Percentiles rank a stretch among this genome's conserved stretches.
These are phyloP conservation scores for Friedmanniomyces endolithicus DNA, from an alignment of 495 filamentous ascomycete species.

Conservation along the genomic window DNA sequence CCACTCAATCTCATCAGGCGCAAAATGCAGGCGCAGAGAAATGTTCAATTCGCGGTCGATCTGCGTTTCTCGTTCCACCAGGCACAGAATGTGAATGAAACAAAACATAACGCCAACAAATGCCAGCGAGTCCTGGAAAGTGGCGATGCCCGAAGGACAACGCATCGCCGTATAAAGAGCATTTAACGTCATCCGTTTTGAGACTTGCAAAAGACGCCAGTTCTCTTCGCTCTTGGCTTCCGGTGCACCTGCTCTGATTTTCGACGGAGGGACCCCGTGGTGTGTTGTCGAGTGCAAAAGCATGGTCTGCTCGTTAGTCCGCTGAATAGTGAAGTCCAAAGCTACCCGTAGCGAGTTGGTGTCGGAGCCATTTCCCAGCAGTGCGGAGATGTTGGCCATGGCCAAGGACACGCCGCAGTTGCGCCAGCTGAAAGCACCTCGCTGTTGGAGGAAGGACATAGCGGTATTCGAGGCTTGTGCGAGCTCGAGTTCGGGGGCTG, in stretches of 20 bases:
- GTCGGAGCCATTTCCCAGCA: conserved; percentile 50
- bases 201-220: conserved; percentile 13
- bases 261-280: not conserved
- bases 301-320: not conserved
- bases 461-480: conserved; percentile 44
- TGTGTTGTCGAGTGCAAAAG: not conserved
- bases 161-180: conserved; percentile 44
- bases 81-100: conserved; percentile 50
- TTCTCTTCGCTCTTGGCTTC: conserved; percentile 11
- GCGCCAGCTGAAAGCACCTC: conserved; percentile 38
- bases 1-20: conserved; percentile 56
- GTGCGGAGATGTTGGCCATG: conserved; percentile 40
- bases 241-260: conserved; percentile 1
- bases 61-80: conserved; percentile 39
- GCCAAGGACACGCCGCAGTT: conserved; percentile 47
- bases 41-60: conserved; percentile 18
- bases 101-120: conserved; percentile 56
- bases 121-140: conserved; percentile 55
- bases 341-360: conserved; percentile 30
- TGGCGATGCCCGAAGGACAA: conserved; percentile 48
- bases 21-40: conserved; percentile 10
- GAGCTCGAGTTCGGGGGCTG: conserved; percentile 33
- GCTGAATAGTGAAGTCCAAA: conserved; percentile 18
- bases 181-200: conserved; percentile 35
- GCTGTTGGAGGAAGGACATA: conserved; percentile 33